Percentiles rank a stretch among this genome's conserved stretches.
These are phyloP conservation scores for Monosporozyma aquatica DNA, from an alignment of 805 yeast species.

Conservation along the genomic window DNA sequence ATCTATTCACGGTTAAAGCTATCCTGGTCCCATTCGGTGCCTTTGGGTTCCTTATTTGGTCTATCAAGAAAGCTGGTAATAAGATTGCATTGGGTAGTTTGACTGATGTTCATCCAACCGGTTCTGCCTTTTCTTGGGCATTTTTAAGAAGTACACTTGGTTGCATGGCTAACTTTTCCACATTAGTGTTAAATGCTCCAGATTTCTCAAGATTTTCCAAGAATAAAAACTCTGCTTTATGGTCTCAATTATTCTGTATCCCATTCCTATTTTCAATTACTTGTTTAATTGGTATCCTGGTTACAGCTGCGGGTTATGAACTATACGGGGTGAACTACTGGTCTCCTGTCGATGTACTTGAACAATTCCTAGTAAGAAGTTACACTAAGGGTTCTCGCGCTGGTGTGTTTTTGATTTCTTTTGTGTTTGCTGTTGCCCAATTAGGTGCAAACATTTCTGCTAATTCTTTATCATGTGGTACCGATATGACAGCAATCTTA, in stretches of 20 bases:
- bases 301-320: constrained; percentile 54
- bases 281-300: constrained; percentile 69
- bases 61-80: constrained; percentile 70
- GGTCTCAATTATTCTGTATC: constrained; percentile 50
- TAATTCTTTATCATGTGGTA: constrained; percentile 50
- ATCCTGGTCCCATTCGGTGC: constrained; percentile 77
- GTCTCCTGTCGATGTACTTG: constrained; percentile 52
- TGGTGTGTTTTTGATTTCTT: constrained; percentile 60
- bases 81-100: constrained; percentile 29
- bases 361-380: constrained; percentile 30
- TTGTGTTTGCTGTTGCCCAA: constrained; percentile 59
- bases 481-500: constrained; percentile 47
- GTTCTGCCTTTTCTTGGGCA: constrained; percentile 55
- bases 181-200: constrained; percentile 72
- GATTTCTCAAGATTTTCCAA: constrained; percentile 73
- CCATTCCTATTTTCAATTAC: constrained; percentile 68
- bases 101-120: constrained; percentile 20
- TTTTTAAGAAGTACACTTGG: constrained; percentile 65
- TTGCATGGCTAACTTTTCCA: constrained; percentile 70
- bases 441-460: constrained; percentile 68
- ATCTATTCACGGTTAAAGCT: constrained; percentile 77
- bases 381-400: constrained; percentile 47
- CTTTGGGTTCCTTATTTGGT: constrained; percentile 76
- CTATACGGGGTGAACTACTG: constrained; percentile 36
- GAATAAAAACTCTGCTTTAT: constrained; percentile 36